phyloP scores from a whole-genome alignment of 75 land plant species.

The Picea glauca region DNA sequence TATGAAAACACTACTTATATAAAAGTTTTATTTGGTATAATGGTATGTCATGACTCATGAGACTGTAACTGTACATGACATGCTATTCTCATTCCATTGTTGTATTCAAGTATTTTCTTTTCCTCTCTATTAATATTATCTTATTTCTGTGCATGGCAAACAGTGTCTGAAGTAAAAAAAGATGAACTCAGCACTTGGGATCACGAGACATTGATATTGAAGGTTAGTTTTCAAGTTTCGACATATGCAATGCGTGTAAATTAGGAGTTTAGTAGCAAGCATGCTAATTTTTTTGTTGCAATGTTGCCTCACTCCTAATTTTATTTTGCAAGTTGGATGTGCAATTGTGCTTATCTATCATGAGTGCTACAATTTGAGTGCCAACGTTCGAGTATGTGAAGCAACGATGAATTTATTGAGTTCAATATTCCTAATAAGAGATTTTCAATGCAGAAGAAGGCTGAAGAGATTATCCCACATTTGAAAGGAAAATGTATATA shows the following conservation, averaged over 20 bases:
- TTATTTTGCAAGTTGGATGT: neutral
- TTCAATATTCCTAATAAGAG: neutral
- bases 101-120: neutral
- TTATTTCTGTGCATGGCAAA: neutral
- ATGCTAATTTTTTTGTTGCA: neutral
- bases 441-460: slow-evolving; percentile 33
- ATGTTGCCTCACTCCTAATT: slow-evolving; percentile 3
- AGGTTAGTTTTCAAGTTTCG: neutral
- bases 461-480: slow-evolving; percentile 26
- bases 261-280: neutral
- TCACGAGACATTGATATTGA: slow-evolving; percentile 5
- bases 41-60: neutral
- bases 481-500: slow-evolving; percentile 37
- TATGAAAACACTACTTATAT: neutral
- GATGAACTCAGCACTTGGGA: slow-evolving; percentile 1
- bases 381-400: neutral
- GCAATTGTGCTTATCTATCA: neutral
- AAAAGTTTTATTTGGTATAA: neutral
- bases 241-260: neutral
- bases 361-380: neutral
- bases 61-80: neutral
- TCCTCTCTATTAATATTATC: neutral
- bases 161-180: slow-evolving; percentile 10
- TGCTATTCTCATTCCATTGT: neutral
- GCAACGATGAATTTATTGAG: neutral